Conservation (phyloP, 2,329 filamentous ascomycete genomes). For the Claviceps sp. region DNA sequence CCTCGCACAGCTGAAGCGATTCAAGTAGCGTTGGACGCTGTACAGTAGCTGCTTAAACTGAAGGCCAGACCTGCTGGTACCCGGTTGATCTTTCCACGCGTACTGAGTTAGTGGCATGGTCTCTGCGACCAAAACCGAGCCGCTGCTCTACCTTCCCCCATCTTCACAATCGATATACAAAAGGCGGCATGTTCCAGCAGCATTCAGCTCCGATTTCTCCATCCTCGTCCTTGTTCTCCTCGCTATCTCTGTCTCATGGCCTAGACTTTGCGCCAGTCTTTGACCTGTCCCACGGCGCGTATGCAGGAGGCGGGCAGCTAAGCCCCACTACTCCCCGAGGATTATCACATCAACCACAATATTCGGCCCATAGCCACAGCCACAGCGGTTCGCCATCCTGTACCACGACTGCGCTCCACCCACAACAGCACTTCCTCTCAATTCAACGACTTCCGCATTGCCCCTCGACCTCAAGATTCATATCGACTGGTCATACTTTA, state of each 20-base stretch:
- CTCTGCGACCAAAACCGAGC: neutral
- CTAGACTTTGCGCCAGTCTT: constrained; percentile 15
- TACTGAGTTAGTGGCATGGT: neutral
- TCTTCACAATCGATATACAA: neutral
- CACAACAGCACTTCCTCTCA: constrained; percentile 5
- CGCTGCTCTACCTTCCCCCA: neutral
- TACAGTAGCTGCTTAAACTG: neutral
- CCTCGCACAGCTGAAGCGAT: constrained; percentile 3
- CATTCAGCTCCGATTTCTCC: constrained; percentile 35
- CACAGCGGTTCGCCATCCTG: constrained; percentile 5
- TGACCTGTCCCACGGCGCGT: constrained; percentile 8
- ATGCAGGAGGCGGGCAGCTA: constrained; percentile 4
- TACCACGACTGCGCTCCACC: constrained; percentile 6
- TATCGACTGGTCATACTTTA: constrained; percentile 5
- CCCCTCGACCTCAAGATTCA: constrained; percentile 3
- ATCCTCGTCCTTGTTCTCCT: constrained; percentile 24
- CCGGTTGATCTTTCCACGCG: neutral
- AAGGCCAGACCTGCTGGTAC: constrained; percentile 3
- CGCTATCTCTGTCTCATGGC: constrained; percentile 21
- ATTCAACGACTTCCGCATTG: constrained; percentile 2
- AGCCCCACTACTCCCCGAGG: constrained; percentile 6
- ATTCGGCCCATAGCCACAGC: constrained; percentile 4
- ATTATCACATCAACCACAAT: constrained; percentile 5
- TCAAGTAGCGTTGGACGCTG: neutral
- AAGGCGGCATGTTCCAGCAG: constrained; percentile 39